Base-by-base conservation (phyloP, 2,329 filamentous ascomycete genomes). In the Colletotrichum scovillei region DNA sequence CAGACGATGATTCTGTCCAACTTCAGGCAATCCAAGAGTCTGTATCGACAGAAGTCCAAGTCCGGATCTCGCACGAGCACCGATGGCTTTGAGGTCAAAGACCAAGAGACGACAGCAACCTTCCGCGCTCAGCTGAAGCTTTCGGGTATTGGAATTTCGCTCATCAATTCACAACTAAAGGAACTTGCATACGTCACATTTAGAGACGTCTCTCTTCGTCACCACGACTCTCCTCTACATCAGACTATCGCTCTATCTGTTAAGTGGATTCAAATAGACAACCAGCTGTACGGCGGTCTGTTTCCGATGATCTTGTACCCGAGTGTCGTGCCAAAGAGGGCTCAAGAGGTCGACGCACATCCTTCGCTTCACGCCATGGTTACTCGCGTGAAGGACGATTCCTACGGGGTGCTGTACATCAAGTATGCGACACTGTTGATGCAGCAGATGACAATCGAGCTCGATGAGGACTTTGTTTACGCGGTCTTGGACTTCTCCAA, bases 231-330 rank as follows among this genome's bases (percentile, higher is more conserved):
- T n/a, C 90, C 92, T 22, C 86, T 98, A 19, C 98, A 98, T 80
- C 97, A 99, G 83, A 98, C 95, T 0, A 84, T 98, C 74, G 96
- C 94, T 60, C 87, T 97, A 63, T 94, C 95, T 0, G 93, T 98
- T 81, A 98, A 99, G 82, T 99, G 97, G 97, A 97, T 99, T 32
- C 97, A 99, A 83, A 94, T 99, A 77, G 97, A 99, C 83, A 99
- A 99, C 78, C 97, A 99, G 82, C 90, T 99, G 16, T 99, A 99
- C 79, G 97, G 97, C 32, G 97, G 97, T 30, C 95, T 99, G 77
- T 99, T 99, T 88, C 97, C 97, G 0, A 97, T 99, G 84, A 91
- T 99, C 35, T 88, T 99, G 70, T 99, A 99, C 81, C 97, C 97
- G 6, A 98, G 95, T 83, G 97, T 99, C 11, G 97, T 99, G 19